Base-by-base conservation (phyloP, 169 alveolate species). In the Eimeria sp. region DNA sequence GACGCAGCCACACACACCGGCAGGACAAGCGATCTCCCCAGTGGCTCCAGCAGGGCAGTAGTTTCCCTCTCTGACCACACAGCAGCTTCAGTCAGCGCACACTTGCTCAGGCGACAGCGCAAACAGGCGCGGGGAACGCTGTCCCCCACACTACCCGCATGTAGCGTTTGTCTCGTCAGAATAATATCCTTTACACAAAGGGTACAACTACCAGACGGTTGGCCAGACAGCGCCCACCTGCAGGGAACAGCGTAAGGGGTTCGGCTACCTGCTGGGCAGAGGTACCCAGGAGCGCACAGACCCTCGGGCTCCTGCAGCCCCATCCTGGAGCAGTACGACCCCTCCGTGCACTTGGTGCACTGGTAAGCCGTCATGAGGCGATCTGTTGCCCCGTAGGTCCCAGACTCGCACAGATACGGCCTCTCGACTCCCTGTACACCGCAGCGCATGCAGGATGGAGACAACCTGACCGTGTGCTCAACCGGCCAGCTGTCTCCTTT, bases 261-360 rank as follows among this genome's bases (percentile, higher is more conserved):
- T 9, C 30, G 40, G 30, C 89, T 80, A 6, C 89, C 89, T 5
- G 89, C 89, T 6, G 89, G 89, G 65, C 89, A 80, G 2, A 80
- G 89, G 18, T 80, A 80, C 9, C 89, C 89, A 7, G 70, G 45
- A 18, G 89, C 89, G 45, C 89, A 80, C 45, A 54, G 95, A 25
- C 97, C 98, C 14, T 89, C 73, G 18, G 97, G 97, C 67, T 30
- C 88, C 9, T 91, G 5, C 40, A 95, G 90, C 57, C 97, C 97
- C 89, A 86, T 67, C 43, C 87, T 67, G 1, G 51, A 40, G 89
- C 96, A 83, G 89, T 49, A 89, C n/a, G n/a, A 51, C 4, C 89
- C 89, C 65, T 80, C 89, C 20, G 70, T 80, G 70, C 89, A 80
- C 20, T 80, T 80, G 5, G 30, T 80, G 65, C 89, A 80, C 70